phyloP scores from a whole-genome alignment of 352 stramenopile species.

The Pseudoperonospora humuli region DNA sequence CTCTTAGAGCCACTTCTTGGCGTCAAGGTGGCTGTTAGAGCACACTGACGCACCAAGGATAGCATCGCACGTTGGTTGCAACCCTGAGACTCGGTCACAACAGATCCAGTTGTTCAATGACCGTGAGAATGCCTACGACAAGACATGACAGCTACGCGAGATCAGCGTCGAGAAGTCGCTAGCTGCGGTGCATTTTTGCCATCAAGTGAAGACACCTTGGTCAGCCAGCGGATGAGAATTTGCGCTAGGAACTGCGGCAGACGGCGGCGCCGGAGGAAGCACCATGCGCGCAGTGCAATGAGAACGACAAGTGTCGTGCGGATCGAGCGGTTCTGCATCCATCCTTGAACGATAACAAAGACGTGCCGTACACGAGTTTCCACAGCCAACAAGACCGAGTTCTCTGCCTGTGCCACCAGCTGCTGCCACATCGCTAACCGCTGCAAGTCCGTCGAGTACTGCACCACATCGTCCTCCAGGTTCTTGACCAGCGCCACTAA shows the following conservation, averaged over 20 bases:
- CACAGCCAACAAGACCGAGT: conserved; percentile 37
- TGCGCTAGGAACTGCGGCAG: conserved; percentile 54
- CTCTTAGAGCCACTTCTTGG: too few relatives aligned
- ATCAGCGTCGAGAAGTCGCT: conserved; percentile 8
- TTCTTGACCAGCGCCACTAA: conserved; percentile 51
- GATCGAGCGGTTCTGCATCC: conserved; percentile 41
- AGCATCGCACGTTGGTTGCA: too few relatives aligned
- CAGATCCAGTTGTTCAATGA: too few relatives aligned
- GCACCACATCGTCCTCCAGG: conserved; percentile 49
- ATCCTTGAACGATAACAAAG: conserved; percentile 27
- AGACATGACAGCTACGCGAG: too few relatives aligned
- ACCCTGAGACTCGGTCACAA: too few relatives aligned
- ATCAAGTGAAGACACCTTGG: conserved; percentile 48
- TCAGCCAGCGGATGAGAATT: conserved; percentile 52
- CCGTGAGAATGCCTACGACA: too few relatives aligned
- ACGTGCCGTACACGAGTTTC: conserved; percentile 35
- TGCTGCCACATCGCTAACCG: conserved; percentile 29
- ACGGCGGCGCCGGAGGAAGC: conserved; percentile 36
- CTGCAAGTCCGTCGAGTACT: conserved; percentile 61
- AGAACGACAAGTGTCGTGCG: conserved; percentile 47
- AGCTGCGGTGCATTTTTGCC: conserved; percentile 1
- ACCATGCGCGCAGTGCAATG: conserved; percentile 39
- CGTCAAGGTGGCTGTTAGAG: too few relatives aligned
- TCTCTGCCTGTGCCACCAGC: conserved; percentile 25
- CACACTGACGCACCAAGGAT: too few relatives aligned